Base-by-base conservation (phyloP, 2,329 filamentous ascomycete genomes). In the Sporothrix sp. region DNA sequence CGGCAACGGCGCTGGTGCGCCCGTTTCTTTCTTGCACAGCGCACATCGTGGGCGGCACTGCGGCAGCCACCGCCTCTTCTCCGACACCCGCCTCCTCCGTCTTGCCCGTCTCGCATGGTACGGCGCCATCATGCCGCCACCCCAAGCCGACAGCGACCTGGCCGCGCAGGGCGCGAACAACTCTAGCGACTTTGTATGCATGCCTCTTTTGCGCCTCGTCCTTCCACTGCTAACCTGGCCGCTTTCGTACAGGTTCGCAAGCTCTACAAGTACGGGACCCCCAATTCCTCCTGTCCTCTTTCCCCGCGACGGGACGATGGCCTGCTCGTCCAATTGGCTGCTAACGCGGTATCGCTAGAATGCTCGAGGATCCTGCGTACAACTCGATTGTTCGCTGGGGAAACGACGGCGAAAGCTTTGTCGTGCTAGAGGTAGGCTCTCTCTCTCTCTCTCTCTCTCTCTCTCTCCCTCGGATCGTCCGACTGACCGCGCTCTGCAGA, bases 291-390 rank as follows among this genome's bases (percentile, higher is more conserved):
- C 37, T 48, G 54, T 43, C 44, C 47, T 53, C 39, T 42, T 42
- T 49, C 39, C 39, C 52, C 44, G 43, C 48, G 37, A 18, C 37
- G 35, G 13, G 8, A 9, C 35, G 16, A 7, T 20, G 5, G 16
- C 25, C 18, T n/a, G 6, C n/a, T 3, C 13, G 21, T 16, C 28
- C 16, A 8, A 9, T 14, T n/a, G n/a, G 10, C 10, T 38, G 16
- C 48, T 51, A 33, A 45, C 48, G 25, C 7, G 10, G 8, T 7
- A 18, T n/a, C 57, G 53, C 59, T 54, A 95, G 88, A 66, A 98
- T 98, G 93, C 74, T 98, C 61, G 91, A 97, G 69, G 94, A 94
- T 63, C 90, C 90, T 32, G 84, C 87, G 48, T 94, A 98, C 66
- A 82, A 90, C 60, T 84, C 85, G 54, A 90, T 97, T 54, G 93